A percentile compares a stretch with the other conserved stretches of the same genome.
phyloP scores from a whole-genome alignment of 2,329 filamentous ascomycete species.

The Aspergillus quadricinctus region DNA sequence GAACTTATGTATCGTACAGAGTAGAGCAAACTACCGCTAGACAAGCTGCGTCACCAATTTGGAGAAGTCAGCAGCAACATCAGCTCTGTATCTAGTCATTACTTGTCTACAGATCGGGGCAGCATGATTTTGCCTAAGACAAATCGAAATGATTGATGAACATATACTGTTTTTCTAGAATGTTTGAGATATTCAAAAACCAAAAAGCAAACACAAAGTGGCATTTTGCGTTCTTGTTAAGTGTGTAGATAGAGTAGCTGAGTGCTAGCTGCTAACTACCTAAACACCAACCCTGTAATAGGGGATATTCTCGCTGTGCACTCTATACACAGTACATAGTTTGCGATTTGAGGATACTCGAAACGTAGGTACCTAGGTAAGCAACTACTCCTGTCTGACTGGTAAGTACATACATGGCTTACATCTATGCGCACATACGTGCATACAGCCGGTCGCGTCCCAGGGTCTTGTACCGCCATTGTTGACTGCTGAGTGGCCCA shows the following conservation, averaged over 20 bases:
- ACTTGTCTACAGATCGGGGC: neutral
- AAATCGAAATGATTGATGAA: neutral
- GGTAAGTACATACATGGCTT: neutral
- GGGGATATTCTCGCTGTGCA: neutral
- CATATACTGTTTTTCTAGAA: neutral
- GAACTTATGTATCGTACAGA: too few relatives aligned
- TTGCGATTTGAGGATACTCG: neutral
- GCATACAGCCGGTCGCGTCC: constrained; percentile 25
- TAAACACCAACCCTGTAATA: neutral
- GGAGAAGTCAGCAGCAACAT: neutral
- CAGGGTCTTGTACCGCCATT: constrained; percentile 18
- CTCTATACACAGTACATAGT: too few relatives aligned
- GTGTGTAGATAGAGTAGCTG: too few relatives aligned
- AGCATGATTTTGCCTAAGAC: neutral
- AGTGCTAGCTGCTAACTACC: too few relatives aligned
- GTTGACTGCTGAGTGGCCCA: constrained; percentile 25
- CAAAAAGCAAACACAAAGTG: too few relatives aligned
- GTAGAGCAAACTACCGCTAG: too few relatives aligned
- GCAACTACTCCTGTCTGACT: neutral
- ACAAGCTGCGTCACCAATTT: neutral
- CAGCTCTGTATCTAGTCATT: neutral
- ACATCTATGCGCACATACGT: constrained; percentile 2
- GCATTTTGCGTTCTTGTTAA: too few relatives aligned
- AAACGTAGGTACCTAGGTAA: neutral
- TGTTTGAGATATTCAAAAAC: neutral